These are phyloP conservation scores for Polytolypa hystricis DNA, from an alignment of 2,329 filamentous ascomycete genomes.

Conservation along the genomic window DNA sequence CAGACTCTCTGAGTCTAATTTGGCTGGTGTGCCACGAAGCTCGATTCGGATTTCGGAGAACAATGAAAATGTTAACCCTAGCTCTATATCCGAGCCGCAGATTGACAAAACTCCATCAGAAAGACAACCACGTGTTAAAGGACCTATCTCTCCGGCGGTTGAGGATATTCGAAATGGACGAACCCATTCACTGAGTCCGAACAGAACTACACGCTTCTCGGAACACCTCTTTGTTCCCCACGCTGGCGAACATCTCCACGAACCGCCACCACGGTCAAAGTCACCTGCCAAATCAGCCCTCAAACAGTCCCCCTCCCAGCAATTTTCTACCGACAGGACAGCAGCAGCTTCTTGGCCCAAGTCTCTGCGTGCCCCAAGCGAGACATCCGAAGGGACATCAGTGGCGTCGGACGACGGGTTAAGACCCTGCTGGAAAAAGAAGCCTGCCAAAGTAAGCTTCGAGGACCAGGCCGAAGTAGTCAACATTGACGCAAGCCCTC, in stretches of 20 bases:
- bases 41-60: too few species aligned
- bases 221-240: conserved; percentile 38
- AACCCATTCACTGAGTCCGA: conserved; percentile 11
- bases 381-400: conserved; percentile 47
- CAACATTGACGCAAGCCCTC: conserved; percentile 32
- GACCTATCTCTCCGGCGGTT: conserved; percentile 5
- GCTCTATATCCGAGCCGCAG: too few species aligned
- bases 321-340: conserved; percentile 24
- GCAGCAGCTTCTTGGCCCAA: conserved; percentile 13
- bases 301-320: conserved; percentile 43
- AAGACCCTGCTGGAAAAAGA: conserved; percentile 38
- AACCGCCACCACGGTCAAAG: conserved; percentile 47
- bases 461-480: conserved; percentile 45
- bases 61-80: too few species aligned
- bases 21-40: too few species aligned
- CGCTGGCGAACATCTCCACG: conserved; percentile 39
- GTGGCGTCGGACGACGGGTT: conserved; percentile 34
- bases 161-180: conserved; percentile 3
- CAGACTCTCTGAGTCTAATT: too few species aligned
- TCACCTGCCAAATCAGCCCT: conserved; percentile 53
- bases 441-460: conserved; percentile 55
- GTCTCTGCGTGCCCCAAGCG: conserved; percentile 34
- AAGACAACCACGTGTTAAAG: neutral
- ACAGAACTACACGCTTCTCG: conserved; percentile 44
- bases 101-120: too few species aligned